A percentile compares a stretch with the other conserved stretches of the same genome.
phyloP scores from a whole-genome alignment of 2,329 filamentous ascomycete genomes.

The Neonectria sp. region DNA sequence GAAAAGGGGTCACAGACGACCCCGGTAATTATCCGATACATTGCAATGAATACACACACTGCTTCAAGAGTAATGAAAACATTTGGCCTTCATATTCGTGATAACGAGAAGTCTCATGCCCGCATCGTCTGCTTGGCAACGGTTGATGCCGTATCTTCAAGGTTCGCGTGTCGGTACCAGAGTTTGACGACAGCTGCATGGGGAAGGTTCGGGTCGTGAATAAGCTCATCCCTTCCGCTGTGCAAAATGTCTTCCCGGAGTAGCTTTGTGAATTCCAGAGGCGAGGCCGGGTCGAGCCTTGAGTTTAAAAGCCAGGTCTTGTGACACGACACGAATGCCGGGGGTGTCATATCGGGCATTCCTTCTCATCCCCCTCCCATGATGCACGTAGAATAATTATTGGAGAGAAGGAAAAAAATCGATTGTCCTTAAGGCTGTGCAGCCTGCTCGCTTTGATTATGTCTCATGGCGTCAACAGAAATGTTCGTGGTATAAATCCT shows the following conservation, averaged over 20 bases:
- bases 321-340: not conserved
- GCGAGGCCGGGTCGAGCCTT: not conserved
- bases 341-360: too few species aligned
- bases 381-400: not conserved
- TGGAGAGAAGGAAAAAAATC: not conserved
- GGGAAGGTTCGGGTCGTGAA: not conserved
- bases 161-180: not conserved
- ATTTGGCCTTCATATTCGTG: too few species aligned
- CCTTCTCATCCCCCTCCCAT: too few species aligned
- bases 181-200: too few species aligned
- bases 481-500: constrained; percentile 3
- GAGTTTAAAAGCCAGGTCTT: not conserved
- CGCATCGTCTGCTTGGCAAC: too few species aligned
- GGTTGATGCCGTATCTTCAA: not conserved
- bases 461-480: not conserved
- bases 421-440: too few species aligned
- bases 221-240: not conserved
- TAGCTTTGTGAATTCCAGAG: not conserved
- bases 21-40: not conserved
- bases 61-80: not conserved
- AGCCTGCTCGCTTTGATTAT: not conserved
- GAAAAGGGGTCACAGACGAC: not conserved
- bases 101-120: not conserved
- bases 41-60: constrained; percentile 1
- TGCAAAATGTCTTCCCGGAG: not conserved